These are phyloP conservation scores for Candida sanyaensis DNA, from an alignment of 1,139 yeast genomes.

Conservation along the genomic window DNA sequence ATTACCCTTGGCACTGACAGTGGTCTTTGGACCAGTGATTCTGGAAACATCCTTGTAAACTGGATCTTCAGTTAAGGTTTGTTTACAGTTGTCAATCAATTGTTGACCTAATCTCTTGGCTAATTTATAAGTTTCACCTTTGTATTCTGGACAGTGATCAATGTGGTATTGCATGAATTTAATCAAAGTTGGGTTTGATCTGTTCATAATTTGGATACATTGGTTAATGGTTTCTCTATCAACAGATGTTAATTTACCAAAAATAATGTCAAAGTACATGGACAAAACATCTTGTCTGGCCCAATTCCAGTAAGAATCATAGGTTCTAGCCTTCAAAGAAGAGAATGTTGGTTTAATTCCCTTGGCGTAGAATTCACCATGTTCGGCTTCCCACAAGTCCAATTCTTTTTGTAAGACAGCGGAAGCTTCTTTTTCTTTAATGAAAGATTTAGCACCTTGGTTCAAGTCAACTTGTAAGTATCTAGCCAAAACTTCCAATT, in stretches of 20 bases:
- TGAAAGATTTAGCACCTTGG: conserved; percentile 83
- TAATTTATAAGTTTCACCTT: conserved; percentile 86
- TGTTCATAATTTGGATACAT: conserved; percentile 96
- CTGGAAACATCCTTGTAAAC: conserved; percentile 92
- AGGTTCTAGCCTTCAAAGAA: conserved; percentile 88
- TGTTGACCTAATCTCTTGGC: conserved; percentile 91
- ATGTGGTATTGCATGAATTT: conserved; percentile 98
- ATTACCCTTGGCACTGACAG: conserved; percentile 85
- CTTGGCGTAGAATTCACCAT: conserved; percentile 91
- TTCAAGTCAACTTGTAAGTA: conserved; percentile 91
- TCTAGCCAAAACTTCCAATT: conserved; percentile 91
- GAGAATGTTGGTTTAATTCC: conserved; percentile 93
- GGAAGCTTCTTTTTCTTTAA: conserved; percentile 88
- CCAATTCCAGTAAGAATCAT: conserved; percentile 99
- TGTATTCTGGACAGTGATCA: conserved; percentile 85
- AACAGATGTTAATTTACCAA: conserved; percentile 85
- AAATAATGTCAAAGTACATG: conserved; percentile 93
- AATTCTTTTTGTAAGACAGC: conserved; percentile 82
- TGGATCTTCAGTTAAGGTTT: conserved; percentile 78
- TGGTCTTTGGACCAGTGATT: conserved; percentile 94
- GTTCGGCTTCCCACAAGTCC: conserved; percentile 91
- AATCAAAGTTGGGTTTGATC: conserved; percentile 90
- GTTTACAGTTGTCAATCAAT: conserved; percentile 92
- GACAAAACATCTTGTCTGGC: conserved; percentile 95
- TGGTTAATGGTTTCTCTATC: conserved; percentile 96